Conservation (phyloP, 306 rosid species). For the Macrotyloma uniflorum region DNA sequence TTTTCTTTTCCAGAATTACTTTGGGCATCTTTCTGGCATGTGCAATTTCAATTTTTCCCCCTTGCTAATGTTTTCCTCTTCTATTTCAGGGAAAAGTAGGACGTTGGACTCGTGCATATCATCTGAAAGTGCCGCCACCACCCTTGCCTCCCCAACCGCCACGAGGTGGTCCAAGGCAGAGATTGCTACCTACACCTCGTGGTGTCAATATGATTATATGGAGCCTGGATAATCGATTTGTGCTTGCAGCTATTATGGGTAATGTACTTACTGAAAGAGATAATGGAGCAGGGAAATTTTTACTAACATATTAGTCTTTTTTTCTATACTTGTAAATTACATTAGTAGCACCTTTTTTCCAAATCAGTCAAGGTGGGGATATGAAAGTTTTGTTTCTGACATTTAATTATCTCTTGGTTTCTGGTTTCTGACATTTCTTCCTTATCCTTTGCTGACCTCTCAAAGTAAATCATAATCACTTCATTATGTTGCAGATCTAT, state of each 20-base stretch:
- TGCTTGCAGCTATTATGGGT: conserved; percentile 98
- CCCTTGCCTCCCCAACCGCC: conserved; percentile 92
- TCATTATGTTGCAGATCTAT: not conserved
- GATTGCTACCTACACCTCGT: conserved; percentile 87
- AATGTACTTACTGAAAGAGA: conserved; percentile 29
- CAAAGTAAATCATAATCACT: not conserved
- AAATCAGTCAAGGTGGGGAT: not conserved
- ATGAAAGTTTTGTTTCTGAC: not conserved
- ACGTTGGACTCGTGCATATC: conserved; percentile 93
- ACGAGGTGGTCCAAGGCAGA: conserved; percentile 90
- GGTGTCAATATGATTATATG: conserved; percentile 95
- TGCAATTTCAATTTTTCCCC: conserved; percentile 28
- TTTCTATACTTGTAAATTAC: conserved; percentile 17
- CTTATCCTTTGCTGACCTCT: conserved; percentile 1
- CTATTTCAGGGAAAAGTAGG: conserved; percentile 76
- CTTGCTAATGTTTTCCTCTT: conserved; percentile 25
- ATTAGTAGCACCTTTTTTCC: conserved; percentile 4
- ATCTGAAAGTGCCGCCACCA: conserved; percentile 91
- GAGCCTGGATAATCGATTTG: conserved; percentile 96
- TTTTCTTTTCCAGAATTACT: conserved; percentile 28
- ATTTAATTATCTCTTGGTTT: not conserved
- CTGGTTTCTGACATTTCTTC: not conserved
- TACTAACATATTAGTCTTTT: not conserved
- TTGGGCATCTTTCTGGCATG: conserved; percentile 15
- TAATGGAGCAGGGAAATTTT: conserved; percentile 1